Conservation (phyloP, 108 stramenopile species). For the Cyclotella cryptica region DNA sequence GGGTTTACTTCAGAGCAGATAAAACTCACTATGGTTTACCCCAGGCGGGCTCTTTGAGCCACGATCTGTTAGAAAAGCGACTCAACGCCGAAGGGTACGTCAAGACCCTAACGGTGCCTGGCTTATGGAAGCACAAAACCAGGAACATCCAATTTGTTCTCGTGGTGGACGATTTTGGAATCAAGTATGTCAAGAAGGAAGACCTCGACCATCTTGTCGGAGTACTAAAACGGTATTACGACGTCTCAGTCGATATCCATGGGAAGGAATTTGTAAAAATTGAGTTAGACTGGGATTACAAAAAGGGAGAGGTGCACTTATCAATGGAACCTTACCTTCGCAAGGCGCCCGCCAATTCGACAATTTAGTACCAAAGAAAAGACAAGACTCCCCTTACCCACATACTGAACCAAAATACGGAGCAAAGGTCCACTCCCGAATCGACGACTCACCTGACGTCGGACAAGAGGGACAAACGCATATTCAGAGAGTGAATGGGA, state of each 20-base stretch:
- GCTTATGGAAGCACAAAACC: constrained; percentile 49
- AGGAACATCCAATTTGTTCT: constrained; percentile 44
- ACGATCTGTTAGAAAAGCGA: constrained; percentile 29
- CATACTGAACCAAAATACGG: constrained; percentile 51
- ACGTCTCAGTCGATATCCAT: constrained; percentile 1
- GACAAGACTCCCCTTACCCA: constrained; percentile 51
- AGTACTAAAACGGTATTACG: constrained; percentile 31
- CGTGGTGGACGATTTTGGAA: constrained; percentile 62
- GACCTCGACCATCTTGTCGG: constrained; percentile 47
- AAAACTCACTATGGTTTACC: constrained; percentile 1
- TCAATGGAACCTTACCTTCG: constrained; percentile 63
- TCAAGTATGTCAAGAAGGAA: constrained; percentile 15
- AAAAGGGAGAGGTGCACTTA: constrained; percentile 36
- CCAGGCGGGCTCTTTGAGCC: constrained; percentile 43
- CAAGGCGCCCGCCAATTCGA: constrained; percentile 37
- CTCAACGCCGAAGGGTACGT: constrained; percentile 35
- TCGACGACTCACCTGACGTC: constrained; percentile 22
- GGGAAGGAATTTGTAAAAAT: constrained; percentile 50
- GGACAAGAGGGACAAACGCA: constrained; percentile 22
- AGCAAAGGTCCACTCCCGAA: constrained; percentile 40
- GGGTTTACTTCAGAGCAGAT: constrained; percentile 14
- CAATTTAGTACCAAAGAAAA: constrained; percentile 36
- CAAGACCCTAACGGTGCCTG: constrained; percentile 27
- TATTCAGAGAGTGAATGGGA: constrained; percentile 50
- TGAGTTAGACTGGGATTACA: constrained; percentile 58